phyloP scores from a whole-genome alignment of 2,329 filamentous ascomycete genomes.

The Beauveria australis region DNA sequence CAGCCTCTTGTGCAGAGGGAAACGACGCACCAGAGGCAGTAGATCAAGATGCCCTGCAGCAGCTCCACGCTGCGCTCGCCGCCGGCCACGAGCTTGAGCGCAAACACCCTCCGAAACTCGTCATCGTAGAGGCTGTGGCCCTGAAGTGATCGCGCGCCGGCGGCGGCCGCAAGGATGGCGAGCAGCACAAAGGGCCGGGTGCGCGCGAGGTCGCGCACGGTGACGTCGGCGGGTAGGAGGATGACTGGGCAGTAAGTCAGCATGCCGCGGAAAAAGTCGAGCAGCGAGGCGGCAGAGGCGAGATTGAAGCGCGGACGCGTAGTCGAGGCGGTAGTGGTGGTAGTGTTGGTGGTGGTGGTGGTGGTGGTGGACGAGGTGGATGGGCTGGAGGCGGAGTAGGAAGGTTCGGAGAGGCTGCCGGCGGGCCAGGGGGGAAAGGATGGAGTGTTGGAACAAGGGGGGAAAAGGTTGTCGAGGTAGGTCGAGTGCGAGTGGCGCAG shows the following conservation, averaged over 20 bases:
- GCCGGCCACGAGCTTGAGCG: constrained; percentile 46
- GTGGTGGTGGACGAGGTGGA: constrained; percentile 18
- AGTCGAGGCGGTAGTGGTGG: constrained; percentile 26
- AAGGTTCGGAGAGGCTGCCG: background rate
- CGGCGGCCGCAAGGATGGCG: constrained; percentile 43
- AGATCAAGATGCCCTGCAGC: constrained; percentile 48
- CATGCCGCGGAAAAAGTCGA: constrained; percentile 37
- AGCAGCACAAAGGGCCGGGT: constrained; percentile 45
- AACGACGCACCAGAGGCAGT: constrained; percentile 44
- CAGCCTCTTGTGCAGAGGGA: background rate
- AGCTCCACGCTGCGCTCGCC: constrained; percentile 50
- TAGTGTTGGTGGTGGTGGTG: constrained; percentile 17
- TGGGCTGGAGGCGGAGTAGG: constrained; percentile 19
- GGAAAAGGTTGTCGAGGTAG: constrained; percentile 33
- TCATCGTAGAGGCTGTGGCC: constrained; percentile 47
- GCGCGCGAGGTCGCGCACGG: constrained; percentile 35
- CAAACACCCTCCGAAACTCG: constrained; percentile 49
- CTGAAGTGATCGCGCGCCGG: constrained; percentile 38
- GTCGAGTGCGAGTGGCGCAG: constrained; percentile 35
- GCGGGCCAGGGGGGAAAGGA: background rate
- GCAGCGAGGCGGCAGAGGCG: constrained; percentile 39
- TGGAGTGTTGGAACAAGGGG: constrained; percentile 16
- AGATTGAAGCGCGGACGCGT: constrained; percentile 47
- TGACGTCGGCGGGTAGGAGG: constrained; percentile 30
- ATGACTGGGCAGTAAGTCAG: constrained; percentile 36